A percentile compares a stretch with the other conserved stretches of the same genome.
Evolutionary conservation across 179 eudicot genomes (phyloP).

Genomic region (Camellia oleifera): DNA sequence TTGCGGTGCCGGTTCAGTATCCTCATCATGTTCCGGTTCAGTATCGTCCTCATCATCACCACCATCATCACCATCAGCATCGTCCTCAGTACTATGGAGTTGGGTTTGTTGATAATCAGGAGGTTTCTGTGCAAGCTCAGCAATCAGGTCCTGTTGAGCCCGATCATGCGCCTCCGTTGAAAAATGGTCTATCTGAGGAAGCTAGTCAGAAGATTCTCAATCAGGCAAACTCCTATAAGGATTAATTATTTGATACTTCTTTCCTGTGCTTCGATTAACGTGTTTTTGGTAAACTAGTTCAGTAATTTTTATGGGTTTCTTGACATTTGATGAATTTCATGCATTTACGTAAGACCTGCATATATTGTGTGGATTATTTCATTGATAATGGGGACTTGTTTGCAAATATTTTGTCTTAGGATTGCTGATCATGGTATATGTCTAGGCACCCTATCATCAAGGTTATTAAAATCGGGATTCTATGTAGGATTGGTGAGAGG

Average conservation of each 20-base stretch:
- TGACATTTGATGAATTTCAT: not conserved
- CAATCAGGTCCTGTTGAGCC: slow-evolving; percentile 22
- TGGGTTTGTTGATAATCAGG: slow-evolving; percentile 15
- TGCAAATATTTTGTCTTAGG: no score
- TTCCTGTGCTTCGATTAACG: not conserved
- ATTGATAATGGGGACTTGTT: no score
- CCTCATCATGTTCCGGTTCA: slow-evolving; percentile 27
- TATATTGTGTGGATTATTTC: not conserved
- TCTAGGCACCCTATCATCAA: no score
- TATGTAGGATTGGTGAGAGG: not conserved
- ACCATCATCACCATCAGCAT: slow-evolving; percentile 25
- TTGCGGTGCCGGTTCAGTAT: slow-evolving; percentile 10
- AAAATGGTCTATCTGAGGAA: slow-evolving; percentile 67
- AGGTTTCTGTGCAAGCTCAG: slow-evolving; percentile 25
- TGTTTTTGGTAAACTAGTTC: not conserved
- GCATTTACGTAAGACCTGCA: not conserved
- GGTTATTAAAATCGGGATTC: not conserved
- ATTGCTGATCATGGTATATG: no score
- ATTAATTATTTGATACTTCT: not conserved
- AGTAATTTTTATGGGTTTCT: not conserved
- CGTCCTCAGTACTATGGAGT: slow-evolving; percentile 19
- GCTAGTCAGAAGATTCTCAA: slow-evolving; percentile 63
- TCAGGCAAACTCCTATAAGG: slow-evolving; percentile 44
- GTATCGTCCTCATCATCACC: slow-evolving; percentile 24
- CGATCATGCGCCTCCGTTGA: slow-evolving; percentile 23